A percentile compares a stretch with the other conserved stretches of the same genome.
Conservation (phyloP, 2,329 filamentous ascomycete genomes). For the Fusarium buxicola region DNA sequence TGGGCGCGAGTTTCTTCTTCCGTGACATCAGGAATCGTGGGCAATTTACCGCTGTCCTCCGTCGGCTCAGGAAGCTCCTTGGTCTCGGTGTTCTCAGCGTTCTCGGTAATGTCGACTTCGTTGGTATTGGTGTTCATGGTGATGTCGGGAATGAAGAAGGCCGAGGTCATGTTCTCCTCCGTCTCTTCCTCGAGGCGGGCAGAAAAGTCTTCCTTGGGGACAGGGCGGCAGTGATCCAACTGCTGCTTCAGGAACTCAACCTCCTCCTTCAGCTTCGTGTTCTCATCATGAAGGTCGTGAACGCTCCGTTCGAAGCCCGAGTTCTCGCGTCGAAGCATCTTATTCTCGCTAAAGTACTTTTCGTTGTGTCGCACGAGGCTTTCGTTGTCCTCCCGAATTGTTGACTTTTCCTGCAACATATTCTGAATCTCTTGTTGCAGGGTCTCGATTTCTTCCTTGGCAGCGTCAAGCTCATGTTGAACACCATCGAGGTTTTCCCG, state of each 20-base stretch:
- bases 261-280: constrained; percentile 60
- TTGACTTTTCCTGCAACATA: constrained; percentile 57
- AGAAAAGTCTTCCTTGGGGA: constrained; percentile 53
- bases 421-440: constrained; percentile 54
- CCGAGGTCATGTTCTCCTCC: constrained; percentile 69
- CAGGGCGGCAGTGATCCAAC: constrained; percentile 56
- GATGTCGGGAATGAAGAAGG: constrained; percentile 69
- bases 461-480: constrained; percentile 57
- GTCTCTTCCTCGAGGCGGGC: constrained; percentile 52
- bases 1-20: constrained; percentile 45
- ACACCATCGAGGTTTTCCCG: constrained; percentile 55
- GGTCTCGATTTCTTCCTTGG: constrained; percentile 55
- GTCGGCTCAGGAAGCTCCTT: constrained; percentile 50
- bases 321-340: constrained; percentile 61
- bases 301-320: constrained; percentile 60
- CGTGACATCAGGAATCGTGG: constrained; percentile 45
- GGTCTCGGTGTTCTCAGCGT: constrained; percentile 50
- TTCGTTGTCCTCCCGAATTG: constrained; percentile 63
- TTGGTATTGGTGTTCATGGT: constrained; percentile 59
- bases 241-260: constrained; percentile 60
- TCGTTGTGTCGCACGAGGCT: constrained; percentile 67
- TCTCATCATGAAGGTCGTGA: constrained; percentile 59
- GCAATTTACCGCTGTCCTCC: constrained; percentile 48
- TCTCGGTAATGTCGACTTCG: constrained; percentile 39
- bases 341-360: constrained; percentile 66